These are phyloP conservation scores for Asterochloris sp. DNA, from an alignment of 139 green algal species.

Conservation along the genomic window DNA sequence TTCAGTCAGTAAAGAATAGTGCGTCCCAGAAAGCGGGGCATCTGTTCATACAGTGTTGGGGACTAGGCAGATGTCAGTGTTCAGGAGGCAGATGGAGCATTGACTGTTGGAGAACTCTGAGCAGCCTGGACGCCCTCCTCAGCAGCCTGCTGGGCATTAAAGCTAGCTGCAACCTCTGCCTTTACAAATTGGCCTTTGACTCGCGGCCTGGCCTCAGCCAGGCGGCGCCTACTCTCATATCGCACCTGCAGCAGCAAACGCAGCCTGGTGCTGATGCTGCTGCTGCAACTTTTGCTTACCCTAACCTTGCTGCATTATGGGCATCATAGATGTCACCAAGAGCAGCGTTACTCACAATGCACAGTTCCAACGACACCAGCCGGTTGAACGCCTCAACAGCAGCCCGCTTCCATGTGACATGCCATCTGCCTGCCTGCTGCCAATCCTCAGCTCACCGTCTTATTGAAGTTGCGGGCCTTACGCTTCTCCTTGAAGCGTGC, in stretches of 20 bases:
- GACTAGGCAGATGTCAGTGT: no score
- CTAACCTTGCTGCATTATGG: background rate
- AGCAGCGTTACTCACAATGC: background rate
- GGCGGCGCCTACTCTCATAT: constrained; percentile 56
- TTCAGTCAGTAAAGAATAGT: no score
- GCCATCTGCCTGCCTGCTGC: background rate
- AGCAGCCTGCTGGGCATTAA: no score
- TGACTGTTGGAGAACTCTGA: no score
- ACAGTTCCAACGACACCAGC: background rate
- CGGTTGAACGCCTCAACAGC: background rate
- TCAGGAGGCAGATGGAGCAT: no score
- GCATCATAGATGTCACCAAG: background rate
- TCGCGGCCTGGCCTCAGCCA: constrained; percentile 58
- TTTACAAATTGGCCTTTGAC: constrained; percentile 69
- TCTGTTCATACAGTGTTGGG: no score
- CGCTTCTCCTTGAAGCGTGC: constrained; percentile 55
- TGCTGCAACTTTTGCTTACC: background rate
- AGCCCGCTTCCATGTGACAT: background rate
- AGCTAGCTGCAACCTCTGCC: constrained; percentile 16
- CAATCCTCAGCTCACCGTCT: constrained; percentile 34
- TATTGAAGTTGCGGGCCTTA: constrained; percentile 53
- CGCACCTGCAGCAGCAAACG: constrained; percentile 39
- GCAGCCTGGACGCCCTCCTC: no score
- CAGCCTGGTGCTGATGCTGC: background rate
- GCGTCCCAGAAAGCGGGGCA: no score